Evolutionary conservation across 495 filamentous ascomycete genomes (phyloP).

Genomic region (Staphylotrichum tortipilum): DNA sequence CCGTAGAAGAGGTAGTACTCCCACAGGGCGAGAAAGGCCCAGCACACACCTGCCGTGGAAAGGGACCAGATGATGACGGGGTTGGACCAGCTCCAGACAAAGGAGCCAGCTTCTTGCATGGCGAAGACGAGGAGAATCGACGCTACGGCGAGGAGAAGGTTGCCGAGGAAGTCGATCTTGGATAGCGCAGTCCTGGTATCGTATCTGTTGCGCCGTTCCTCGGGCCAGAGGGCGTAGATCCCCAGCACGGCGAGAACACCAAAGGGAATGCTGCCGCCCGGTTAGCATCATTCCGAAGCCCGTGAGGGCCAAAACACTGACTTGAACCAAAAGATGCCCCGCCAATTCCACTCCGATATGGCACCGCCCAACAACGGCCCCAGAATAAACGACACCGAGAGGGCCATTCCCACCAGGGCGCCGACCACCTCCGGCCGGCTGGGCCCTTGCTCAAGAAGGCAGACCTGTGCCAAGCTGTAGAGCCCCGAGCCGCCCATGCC

Average conservation of each 20-base stretch:
- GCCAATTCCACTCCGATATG: slow-evolving; percentile 58
- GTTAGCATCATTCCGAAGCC: neutral
- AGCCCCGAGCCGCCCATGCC: slow-evolving; percentile 53
- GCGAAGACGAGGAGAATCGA: slow-evolving; percentile 50
- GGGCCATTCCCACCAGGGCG: slow-evolving; percentile 34
- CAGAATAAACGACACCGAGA: slow-evolving; percentile 40
- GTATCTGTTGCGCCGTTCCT: slow-evolving; percentile 19
- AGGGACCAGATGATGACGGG: slow-evolving; percentile 37
- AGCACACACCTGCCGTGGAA: slow-evolving; percentile 37
- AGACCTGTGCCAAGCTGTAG: slow-evolving; percentile 48
- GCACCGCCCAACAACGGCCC: slow-evolving; percentile 64
- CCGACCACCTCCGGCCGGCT: slow-evolving; percentile 38
- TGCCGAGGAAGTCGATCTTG: slow-evolving; percentile 51
- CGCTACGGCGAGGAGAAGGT: slow-evolving; percentile 42
- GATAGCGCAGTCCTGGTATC: slow-evolving; percentile 21
- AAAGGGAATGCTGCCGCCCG: slow-evolving; percentile 42
- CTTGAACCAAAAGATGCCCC: slow-evolving; percentile 70
- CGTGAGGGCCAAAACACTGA: slow-evolving; percentile 6
- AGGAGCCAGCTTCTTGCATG: slow-evolving; percentile 48
- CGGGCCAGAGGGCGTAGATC: slow-evolving; percentile 45
- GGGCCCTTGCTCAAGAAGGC: slow-evolving; percentile 47
- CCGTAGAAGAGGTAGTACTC: slow-evolving; percentile 32
- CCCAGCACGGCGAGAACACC: slow-evolving; percentile 47
- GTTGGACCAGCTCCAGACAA: slow-evolving; percentile 38
- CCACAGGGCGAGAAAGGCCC: slow-evolving; percentile 40